Percentiles rank a stretch among this genome's conserved stretches.
phyloP scores from a whole-genome alignment of 2,329 filamentous ascomycete genomes.

The Trichoderma harzianum region DNA sequence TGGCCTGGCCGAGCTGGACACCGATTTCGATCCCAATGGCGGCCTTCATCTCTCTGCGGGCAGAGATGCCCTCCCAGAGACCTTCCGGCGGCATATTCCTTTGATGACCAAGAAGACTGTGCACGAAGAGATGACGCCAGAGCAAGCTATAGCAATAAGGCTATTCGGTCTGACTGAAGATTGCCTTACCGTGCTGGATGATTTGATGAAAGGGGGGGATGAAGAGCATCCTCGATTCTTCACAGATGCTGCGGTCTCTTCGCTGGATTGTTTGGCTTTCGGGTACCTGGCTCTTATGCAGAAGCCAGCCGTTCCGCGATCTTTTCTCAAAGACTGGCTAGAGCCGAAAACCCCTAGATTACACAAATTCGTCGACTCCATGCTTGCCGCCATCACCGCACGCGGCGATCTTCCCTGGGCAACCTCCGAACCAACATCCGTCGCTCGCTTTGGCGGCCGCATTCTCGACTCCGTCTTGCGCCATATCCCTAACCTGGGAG shows the following conservation, averaged over 20 bases:
- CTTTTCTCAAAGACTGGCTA: conserved; percentile 42
- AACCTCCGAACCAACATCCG: conserved; percentile 22
- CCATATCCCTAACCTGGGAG: conserved; percentile 35
- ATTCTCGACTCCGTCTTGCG: conserved; percentile 36
- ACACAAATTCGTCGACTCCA: conserved; percentile 31
- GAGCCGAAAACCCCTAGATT: conserved; percentile 30
- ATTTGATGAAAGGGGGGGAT: conserved; percentile 39
- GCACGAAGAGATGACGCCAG: conserved; percentile 60
- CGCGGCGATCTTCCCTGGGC: conserved; percentile 29
- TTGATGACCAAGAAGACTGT: conserved; percentile 51
- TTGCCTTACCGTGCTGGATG: conserved; percentile 68
- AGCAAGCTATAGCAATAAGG: conserved; percentile 70
- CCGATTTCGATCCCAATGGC: conserved; percentile 47
- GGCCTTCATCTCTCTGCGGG: conserved; percentile 37
- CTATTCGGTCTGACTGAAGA: conserved; percentile 69
- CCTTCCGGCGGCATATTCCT: conserved; percentile 39
- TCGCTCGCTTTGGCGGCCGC: conserved; percentile 29
- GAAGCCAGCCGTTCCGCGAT: conserved; percentile 42
- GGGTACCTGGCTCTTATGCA: conserved; percentile 77
- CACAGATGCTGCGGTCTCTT: conserved; percentile 25
- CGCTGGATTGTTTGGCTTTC: conserved; percentile 72
- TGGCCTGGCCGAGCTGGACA: conserved; percentile 65
- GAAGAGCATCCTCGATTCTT: conserved; percentile 33
- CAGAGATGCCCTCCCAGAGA: conserved; percentile 38
- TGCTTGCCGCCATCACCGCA: conserved; percentile 26